Percentiles rank a stretch among this genome's conserved stretches.
These are phyloP conservation scores for Penicillium paxilli DNA, from an alignment of 495 filamentous ascomycete species.

Conservation along the genomic window DNA sequence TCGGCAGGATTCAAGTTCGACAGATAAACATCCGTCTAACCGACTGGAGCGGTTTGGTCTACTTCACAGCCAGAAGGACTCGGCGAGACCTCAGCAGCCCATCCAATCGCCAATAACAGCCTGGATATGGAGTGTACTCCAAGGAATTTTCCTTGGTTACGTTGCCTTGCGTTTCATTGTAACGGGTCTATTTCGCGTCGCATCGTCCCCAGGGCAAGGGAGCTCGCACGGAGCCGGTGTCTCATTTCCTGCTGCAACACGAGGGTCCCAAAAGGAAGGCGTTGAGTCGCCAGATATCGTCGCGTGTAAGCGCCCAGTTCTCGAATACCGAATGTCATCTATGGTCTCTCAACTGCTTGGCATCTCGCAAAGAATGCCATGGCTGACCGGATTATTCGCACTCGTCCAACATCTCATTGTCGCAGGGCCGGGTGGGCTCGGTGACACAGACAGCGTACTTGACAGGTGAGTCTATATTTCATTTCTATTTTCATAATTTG, in stretches of 20 bases:
- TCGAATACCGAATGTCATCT: slow-evolving; percentile 71
- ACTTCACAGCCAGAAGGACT: slow-evolving; percentile 34
- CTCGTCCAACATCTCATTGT: slow-evolving; percentile 71
- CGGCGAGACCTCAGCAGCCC: slow-evolving; percentile 10
- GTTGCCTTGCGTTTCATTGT: slow-evolving; percentile 64
- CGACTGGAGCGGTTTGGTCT: slow-evolving; percentile 50
- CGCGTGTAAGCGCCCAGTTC: slow-evolving; percentile 62
- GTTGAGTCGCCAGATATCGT: slow-evolving; percentile 42
- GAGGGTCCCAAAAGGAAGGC: slow-evolving; percentile 14
- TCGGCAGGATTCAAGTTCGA: slow-evolving; percentile 21
- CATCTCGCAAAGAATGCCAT: slow-evolving; percentile 79
- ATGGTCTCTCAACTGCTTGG: slow-evolving; percentile 69
- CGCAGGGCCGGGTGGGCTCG: slow-evolving; percentile 70
- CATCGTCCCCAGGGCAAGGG: slow-evolving; percentile 29
- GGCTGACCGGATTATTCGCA: slow-evolving; percentile 70
- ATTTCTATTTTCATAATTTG: neutral
- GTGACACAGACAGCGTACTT: slow-evolving; percentile 71
- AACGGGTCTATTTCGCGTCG: slow-evolving; percentile 46
- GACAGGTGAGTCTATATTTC: slow-evolving; percentile 75
- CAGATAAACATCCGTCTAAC: slow-evolving; percentile 22
- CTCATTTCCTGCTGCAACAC: slow-evolving; percentile 26
- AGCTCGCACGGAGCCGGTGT: slow-evolving; percentile 24
- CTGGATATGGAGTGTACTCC: slow-evolving; percentile 69
- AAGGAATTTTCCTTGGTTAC: slow-evolving; percentile 66
- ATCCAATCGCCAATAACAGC: slow-evolving; percentile 33